phyloP scores from a whole-genome alignment of 768 basidiomycete genomes.

The Rhodotorula paludigena region DNA sequence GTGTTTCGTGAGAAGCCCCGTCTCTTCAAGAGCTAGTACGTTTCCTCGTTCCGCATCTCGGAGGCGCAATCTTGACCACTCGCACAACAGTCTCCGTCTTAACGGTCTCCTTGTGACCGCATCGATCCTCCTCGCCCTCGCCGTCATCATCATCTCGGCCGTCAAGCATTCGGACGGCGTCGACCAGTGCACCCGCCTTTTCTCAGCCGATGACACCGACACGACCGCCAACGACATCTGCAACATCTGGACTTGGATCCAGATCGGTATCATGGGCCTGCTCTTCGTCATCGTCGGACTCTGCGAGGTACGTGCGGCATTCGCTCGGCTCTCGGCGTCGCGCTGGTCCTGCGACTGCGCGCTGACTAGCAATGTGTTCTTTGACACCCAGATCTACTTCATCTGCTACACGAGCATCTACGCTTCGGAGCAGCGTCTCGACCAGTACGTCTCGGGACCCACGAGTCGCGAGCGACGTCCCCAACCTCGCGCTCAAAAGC shows the following conservation, averaged over 20 bases:
- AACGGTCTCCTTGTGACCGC: conserved; percentile 54
- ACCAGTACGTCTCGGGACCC: conserved; percentile 26
- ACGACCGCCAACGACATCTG: conserved; percentile 57
- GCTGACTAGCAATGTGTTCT: not conserved
- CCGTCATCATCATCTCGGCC: conserved; percentile 76
- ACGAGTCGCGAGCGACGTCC: no score
- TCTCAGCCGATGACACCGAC: conserved; percentile 24
- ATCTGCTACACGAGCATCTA: conserved; percentile 33
- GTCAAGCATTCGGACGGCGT: conserved; percentile 68
- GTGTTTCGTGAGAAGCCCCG: conserved; percentile 63
- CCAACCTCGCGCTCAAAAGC: not conserved
- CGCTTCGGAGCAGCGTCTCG: conserved; percentile 38
- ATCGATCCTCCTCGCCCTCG: conserved; percentile 71
- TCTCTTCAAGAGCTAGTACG: conserved; percentile 38
- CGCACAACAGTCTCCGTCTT: conserved; percentile 58
- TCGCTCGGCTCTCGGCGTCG: not conserved
- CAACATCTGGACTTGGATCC: conserved; percentile 85
- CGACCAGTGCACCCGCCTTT: conserved; percentile 54
- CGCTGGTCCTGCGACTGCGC: no score
- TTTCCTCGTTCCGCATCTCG: not conserved
- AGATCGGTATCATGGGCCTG: conserved; percentile 82
- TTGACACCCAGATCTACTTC: conserved; percentile 26
- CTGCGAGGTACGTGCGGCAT: not conserved
- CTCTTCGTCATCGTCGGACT: conserved; percentile 62
- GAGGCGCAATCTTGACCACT: not conserved